phyloP scores from a whole-genome alignment of 352 stramenopile genomes.

The Plasmopara viticola region DNA sequence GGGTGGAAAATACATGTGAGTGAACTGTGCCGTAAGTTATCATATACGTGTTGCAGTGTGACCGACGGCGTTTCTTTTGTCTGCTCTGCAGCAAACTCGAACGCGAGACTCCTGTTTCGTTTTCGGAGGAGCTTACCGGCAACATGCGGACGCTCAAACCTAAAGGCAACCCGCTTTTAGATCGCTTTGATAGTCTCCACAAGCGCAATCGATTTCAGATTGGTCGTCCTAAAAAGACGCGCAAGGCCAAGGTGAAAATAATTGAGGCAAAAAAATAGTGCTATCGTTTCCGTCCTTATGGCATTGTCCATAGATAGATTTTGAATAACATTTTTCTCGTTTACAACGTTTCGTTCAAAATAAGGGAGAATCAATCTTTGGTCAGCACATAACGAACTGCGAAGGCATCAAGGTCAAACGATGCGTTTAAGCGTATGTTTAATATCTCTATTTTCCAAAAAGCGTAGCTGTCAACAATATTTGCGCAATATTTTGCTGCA shows the following conservation, averaged over 20 bases:
- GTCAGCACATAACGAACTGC: no score
- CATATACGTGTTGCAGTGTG: no score
- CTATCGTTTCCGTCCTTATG: no score
- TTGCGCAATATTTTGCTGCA: conserved; percentile 5
- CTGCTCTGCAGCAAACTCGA: conserved; percentile 57
- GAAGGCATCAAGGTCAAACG: no score
- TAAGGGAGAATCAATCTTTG: no score
- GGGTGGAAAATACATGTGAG: conserved; percentile 67
- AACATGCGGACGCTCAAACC: conserved; percentile 73
- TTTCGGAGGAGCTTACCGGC: conserved; percentile 75
- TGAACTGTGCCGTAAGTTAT: conserved; percentile 2
- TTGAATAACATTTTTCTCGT: conserved; percentile 16
- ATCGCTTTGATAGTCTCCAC: conserved; percentile 83
- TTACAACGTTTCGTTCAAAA: no score
- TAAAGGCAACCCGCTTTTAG: conserved; percentile 72
- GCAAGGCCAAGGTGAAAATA: conserved; percentile 74
- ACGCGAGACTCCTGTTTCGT: conserved; percentile 59
- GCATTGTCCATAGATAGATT: conserved; percentile 24
- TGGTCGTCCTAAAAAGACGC: conserved; percentile 48
- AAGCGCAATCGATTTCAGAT: conserved; percentile 84
- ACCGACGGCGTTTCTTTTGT: neutral
- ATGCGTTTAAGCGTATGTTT: conserved; percentile 55
- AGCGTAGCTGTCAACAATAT: neutral
- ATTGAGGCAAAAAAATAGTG: conserved; percentile 78
- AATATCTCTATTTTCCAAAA: neutral